A percentile compares a stretch with the other conserved stretches of the same genome.
Evolutionary conservation across 1,284 basidiomycete genomes (phyloP).

Genomic region (Malassezia cuniculi): DNA sequence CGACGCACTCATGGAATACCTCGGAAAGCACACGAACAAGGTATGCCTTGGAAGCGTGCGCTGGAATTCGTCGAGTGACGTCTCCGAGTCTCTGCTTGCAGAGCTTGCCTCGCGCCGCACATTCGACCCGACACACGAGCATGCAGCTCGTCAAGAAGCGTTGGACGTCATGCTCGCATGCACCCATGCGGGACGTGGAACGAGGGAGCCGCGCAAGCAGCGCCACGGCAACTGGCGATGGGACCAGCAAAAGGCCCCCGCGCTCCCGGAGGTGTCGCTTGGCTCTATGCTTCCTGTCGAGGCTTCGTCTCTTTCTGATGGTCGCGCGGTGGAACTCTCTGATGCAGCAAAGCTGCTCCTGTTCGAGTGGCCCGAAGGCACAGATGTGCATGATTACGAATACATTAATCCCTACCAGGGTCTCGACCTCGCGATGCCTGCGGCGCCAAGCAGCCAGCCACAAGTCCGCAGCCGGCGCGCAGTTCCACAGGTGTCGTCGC

Average conservation of each 20-base stretch:
- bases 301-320: neutral
- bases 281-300: too few species aligned
- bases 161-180: conserved; percentile 7
- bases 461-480: too few species aligned
- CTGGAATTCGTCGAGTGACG: too few species aligned
- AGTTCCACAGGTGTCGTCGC: too few species aligned
- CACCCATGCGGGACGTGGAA: neutral
- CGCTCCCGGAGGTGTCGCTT: neutral
- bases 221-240: conserved; percentile 7
- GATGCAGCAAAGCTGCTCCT: conserved; percentile 8
- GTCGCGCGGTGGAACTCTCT: neutral
- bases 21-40: too few species aligned
- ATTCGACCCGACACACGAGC: neutral
- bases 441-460: too few species aligned
- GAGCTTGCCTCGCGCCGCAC: too few species aligned
- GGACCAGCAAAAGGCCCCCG: neutral
- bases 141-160: conserved; percentile 3
- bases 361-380: conserved; percentile 7
- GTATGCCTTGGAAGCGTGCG: too few species aligned
- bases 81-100: too few species aligned
- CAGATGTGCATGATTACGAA: neutral
- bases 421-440: too few species aligned
- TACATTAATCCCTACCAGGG: conserved; percentile 9
- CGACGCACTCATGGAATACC: too few species aligned
- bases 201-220: neutral